Percentiles rank a stretch among this genome's conserved stretches.
phyloP scores from a whole-genome alignment of 1,284 basidiomycete species.

The Rhodotorula sp. region DNA sequence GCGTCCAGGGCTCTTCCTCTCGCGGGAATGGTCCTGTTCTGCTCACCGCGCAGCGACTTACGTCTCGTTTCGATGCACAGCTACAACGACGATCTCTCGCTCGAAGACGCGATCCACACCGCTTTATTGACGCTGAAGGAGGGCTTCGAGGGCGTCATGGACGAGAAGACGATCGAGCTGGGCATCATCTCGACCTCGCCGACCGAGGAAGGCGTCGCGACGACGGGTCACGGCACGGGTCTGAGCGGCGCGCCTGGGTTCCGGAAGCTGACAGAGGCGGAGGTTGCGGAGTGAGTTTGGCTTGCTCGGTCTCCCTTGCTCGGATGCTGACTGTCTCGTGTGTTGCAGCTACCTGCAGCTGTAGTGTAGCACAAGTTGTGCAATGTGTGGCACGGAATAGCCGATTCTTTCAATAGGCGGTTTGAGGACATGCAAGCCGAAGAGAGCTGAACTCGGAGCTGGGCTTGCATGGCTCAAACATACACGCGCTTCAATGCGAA shows the following conservation, averaged over 20 bases:
- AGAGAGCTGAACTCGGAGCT: no score
- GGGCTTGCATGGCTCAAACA: no score
- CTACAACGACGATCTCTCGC: constrained; percentile 98
- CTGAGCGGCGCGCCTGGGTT: constrained; percentile 80
- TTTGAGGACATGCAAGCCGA: no score
- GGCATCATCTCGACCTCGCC: constrained; percentile 88
- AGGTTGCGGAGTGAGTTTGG: constrained; percentile 74
- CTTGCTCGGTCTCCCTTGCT: background rate
- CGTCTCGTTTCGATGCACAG: constrained; percentile 52
- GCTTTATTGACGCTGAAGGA: constrained; percentile 98
- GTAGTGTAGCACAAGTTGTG: constrained; percentile 1
- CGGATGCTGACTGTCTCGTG: background rate
- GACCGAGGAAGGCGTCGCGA: constrained; percentile 47
- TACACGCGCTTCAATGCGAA: no score
- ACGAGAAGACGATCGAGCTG: constrained; percentile 99
- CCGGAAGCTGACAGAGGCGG: constrained; percentile 88
- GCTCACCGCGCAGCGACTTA: background rate
- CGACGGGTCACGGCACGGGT: constrained; percentile 64
- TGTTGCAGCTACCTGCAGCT: constrained; percentile 29
- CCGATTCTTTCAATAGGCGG: no score
- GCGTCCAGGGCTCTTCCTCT: constrained; percentile 45
- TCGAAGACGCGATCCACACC: constrained; percentile 99
- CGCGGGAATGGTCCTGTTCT: no score
- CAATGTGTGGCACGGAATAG: background rate
- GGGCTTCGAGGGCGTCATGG: constrained; percentile 92